Percentiles rank a stretch among this genome's conserved stretches.
These are phyloP conservation scores for Artemisia annua DNA, from an alignment of 129 eudicot species.

Conservation along the genomic window DNA sequence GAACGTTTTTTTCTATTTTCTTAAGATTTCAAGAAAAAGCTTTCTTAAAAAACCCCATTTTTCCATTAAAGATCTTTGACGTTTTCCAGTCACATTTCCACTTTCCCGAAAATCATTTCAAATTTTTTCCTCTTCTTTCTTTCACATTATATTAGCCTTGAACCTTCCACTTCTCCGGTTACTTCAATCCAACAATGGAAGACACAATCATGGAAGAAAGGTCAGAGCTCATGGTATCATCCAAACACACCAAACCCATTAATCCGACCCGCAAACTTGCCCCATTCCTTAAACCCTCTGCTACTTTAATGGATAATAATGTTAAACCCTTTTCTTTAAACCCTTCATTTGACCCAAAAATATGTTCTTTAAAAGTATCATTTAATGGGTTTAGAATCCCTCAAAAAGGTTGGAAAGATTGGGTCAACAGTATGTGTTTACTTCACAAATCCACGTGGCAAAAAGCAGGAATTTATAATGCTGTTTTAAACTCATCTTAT, in stretches of 20 bases:
- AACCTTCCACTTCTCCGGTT: background rate
- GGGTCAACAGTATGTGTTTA: slow-evolving; percentile 38
- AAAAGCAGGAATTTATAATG: slow-evolving; percentile 34
- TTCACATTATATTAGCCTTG: background rate
- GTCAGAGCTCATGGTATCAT: slow-evolving; percentile 26
- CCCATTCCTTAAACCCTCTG: slow-evolving; percentile 25
- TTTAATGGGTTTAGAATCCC: slow-evolving; percentile 37
- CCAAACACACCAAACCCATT: background rate
- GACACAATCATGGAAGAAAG: slow-evolving; percentile 30
- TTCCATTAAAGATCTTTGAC: no score
- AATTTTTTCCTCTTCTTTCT: background rate
- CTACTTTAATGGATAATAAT: background rate
- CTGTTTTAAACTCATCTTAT: slow-evolving; percentile 29
- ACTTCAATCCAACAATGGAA: slow-evolving; percentile 3
- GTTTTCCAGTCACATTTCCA: no score
- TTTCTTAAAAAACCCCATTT: no score
- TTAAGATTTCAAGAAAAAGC: no score
- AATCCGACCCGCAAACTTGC: background rate
- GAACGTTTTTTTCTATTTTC: no score
- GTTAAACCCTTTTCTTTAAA: background rate
- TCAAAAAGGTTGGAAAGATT: slow-evolving; percentile 28
- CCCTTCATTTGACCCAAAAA: background rate
- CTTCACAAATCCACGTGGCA: slow-evolving; percentile 34
- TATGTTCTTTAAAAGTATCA: background rate
- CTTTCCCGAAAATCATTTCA: no score